Base-by-base conservation (phyloP, 1,284 basidiomycete species). In the Malassezia vespertilionis region DNA sequence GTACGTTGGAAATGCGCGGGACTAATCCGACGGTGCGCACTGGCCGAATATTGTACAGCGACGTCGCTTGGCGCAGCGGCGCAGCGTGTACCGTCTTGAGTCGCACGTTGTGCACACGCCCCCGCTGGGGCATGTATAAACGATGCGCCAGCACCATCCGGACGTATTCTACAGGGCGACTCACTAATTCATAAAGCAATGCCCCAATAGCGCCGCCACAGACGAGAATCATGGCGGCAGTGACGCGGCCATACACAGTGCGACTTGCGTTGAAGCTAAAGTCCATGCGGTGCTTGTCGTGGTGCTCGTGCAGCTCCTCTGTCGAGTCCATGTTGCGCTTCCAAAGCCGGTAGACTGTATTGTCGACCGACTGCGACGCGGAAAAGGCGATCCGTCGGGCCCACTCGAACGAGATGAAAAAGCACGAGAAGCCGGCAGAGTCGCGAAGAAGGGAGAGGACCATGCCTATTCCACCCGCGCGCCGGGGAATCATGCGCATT, bases 331-430 rank as follows among this genome's bases (percentile, higher is more conserved):
- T 15, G 17, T 15, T 17, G 3, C 21, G 28, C 4, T 18, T 30
- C 3, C 42, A 33, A 7, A 35, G 17, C 15, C n/a, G n/a, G 20
- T 44, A 34, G 28, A 30, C 15, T 17, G 40, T n/a, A 18, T 38
- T 27, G 24, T 51, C 48, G n/a, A 35, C 39, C 11, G 22, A 5
- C n/a, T 40, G 58, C 2, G 70, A 72, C 1, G 60, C 58, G 21
- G 52, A 38, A 23, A 63, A 60, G 1, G 72, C 69, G 12, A 52
- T 39, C 14, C 67, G 53, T 11, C 73, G 54, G 3, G 70, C 69
- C 20, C 63, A 44, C 37, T 73, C 72, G 46, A 74, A 74, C 34
- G 69, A 54, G 37, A 67, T 54, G 42, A 74, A 74, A 60, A 74
- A 74, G 28, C 52, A 47, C 10, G 70, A 55, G 30, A 70, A 70